Percentiles rank a stretch among this genome's conserved stretches.
Conservation (phyloP, 1,139 yeast species). For the Kluyveromyces marxianus region DNA sequence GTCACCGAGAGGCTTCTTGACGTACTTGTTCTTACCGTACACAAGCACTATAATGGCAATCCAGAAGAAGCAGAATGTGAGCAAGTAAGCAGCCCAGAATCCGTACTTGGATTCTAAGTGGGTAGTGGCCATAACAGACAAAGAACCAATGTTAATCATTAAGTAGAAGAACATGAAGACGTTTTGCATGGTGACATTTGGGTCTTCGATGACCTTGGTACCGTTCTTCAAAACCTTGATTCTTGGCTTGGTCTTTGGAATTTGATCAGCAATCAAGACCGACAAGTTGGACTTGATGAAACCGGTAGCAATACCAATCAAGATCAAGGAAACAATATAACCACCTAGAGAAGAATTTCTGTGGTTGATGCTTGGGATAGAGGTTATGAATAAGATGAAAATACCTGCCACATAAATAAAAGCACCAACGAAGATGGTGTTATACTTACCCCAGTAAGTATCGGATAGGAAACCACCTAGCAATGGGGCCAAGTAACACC, state of each 20-base stretch:
- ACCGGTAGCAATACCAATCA: conserved; percentile 75
- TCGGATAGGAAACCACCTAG: conserved; percentile 74
- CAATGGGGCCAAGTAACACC: conserved; percentile 78
- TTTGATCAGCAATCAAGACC: conserved; percentile 76
- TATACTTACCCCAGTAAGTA: conserved; percentile 64
- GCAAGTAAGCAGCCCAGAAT: conserved; percentile 67
- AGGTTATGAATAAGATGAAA: conserved; percentile 59
- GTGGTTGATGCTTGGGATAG: conserved; percentile 57
- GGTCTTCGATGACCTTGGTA: conserved; percentile 62
- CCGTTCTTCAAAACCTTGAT: conserved; percentile 55
- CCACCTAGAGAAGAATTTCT: conserved; percentile 42
- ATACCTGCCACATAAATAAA: conserved; percentile 56
- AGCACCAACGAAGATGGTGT: conserved; percentile 57
- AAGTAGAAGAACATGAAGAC: conserved; percentile 72
- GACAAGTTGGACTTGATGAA: conserved; percentile 75
- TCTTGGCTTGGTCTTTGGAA: conserved; percentile 47
- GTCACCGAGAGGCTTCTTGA: conserved; percentile 56
- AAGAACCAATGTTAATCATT: conserved; percentile 74
- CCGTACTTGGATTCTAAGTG: conserved; percentile 63
- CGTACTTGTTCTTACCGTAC: conserved; percentile 50
- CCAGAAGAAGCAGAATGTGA: conserved; percentile 58
- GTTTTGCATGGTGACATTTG: conserved; percentile 63
- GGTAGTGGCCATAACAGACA: conserved; percentile 71
- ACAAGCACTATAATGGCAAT: conserved; percentile 50
- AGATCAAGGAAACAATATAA: conserved; percentile 47